These are phyloP conservation scores for Phytophthora chlamydospora DNA, from an alignment of 352 stramenopile species.

Conservation along the genomic window DNA sequence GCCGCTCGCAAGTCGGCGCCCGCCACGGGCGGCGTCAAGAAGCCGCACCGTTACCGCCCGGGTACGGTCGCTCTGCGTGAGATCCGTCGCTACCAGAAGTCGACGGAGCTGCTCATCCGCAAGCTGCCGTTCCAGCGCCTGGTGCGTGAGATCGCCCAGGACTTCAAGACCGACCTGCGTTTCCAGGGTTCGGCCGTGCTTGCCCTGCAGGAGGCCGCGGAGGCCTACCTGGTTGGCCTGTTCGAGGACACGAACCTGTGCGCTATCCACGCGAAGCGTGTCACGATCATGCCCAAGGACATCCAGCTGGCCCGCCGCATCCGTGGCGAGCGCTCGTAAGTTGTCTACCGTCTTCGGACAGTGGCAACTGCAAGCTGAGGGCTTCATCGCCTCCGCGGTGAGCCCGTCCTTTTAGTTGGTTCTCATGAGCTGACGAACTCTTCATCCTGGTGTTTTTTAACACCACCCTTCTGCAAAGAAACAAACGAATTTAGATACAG, in stretches of 20 bases:
- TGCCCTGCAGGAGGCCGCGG: constrained; percentile 88
- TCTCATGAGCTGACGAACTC: constrained; percentile 19
- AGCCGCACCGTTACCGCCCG: constrained; percentile 86
- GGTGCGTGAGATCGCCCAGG: constrained; percentile 92
- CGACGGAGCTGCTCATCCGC: constrained; percentile 96
- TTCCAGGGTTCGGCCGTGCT: constrained; percentile 89
- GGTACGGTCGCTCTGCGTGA: constrained; percentile 94
- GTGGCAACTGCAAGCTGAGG: too few species aligned
- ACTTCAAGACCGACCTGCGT: constrained; percentile 90
- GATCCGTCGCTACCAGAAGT: constrained; percentile 97
- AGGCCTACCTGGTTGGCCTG: constrained; percentile 82
- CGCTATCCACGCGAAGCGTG: constrained; percentile 93
- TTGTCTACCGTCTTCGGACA: constrained; percentile 64
- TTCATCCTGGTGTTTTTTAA: constrained; percentile 85
- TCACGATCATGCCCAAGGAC: constrained; percentile 96
- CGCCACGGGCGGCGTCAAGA: constrained; percentile 93
- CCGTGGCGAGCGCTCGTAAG: constrained; percentile 87
- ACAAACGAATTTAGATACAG: too few species aligned
- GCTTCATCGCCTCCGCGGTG: too few species aligned
- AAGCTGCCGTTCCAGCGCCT: constrained; percentile 97
- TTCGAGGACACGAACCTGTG: constrained; percentile 95
- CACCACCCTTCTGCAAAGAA: constrained; percentile 75
- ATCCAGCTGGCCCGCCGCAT: constrained; percentile 94
- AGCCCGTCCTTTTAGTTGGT: constrained; percentile 1
- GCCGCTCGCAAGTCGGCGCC: constrained; percentile 93